These are phyloP conservation scores for Pleurotus pulmonarius DNA, from an alignment of 768 basidiomycete species.

Conservation along the genomic window DNA sequence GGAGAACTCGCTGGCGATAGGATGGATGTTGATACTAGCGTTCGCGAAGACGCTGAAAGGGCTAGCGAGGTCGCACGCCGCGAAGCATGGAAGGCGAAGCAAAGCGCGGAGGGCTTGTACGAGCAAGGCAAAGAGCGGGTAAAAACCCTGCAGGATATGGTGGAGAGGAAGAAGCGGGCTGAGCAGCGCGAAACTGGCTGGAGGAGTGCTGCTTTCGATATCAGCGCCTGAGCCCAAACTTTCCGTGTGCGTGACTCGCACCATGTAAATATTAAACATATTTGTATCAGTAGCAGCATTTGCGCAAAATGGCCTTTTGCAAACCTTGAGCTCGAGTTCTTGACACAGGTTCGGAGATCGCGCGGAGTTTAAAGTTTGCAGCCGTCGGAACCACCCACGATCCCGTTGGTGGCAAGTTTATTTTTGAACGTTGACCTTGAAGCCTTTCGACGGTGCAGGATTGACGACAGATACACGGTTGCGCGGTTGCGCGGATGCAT, in stretches of 20 bases:
- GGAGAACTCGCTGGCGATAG: conserved; percentile 12
- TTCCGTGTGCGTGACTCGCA: neutral
- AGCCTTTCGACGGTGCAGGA: too few relatives aligned
- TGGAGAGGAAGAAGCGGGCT: conserved; percentile 32
- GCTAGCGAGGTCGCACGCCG: conserved; percentile 18
- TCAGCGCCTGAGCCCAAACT: conserved; percentile 6
- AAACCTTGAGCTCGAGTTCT: too few relatives aligned
- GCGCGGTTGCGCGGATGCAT: too few relatives aligned
- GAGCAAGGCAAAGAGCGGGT: conserved; percentile 32
- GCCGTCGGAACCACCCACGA: too few relatives aligned
- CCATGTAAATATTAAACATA: too few relatives aligned
- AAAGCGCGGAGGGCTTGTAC: conserved; percentile 22
- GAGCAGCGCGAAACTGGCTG: conserved; percentile 41
- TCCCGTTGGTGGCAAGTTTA: too few relatives aligned
- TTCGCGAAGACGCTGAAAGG: conserved; percentile 8
- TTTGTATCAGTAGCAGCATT: too few relatives aligned
- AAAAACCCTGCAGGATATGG: conserved; percentile 38
- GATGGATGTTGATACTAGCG: conserved; percentile 19
- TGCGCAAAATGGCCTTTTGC: too few relatives aligned
- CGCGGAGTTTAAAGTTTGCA: too few relatives aligned
- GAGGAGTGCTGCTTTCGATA: conserved; percentile 48
- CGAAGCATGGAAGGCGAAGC: conserved; percentile 17
- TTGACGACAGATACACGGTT: too few relatives aligned
- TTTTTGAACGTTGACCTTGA: too few relatives aligned
- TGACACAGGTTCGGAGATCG: too few relatives aligned